Percentiles rank a stretch among this genome's conserved stretches.
Evolutionary conservation across 441 rosid species (phyloP).

Genomic region (Pelargonium fulgidum): DNA sequence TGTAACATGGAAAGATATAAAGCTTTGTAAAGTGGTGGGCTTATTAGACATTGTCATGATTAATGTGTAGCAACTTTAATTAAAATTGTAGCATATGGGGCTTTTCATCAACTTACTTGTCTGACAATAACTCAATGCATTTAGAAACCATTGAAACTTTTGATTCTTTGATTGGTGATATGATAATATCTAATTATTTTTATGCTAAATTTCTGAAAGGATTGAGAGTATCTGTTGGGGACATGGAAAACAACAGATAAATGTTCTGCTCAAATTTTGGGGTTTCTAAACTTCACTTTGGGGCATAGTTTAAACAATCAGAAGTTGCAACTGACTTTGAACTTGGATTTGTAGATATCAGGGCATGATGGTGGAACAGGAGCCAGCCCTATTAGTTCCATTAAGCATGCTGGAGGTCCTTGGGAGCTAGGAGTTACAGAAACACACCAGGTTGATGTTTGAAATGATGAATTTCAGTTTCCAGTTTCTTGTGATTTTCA

Average conservation of each 20-base stretch:
- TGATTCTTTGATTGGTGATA: not conserved
- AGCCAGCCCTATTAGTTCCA: constrained; percentile 97
- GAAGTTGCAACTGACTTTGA: constrained; percentile 10
- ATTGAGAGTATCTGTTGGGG: not conserved
- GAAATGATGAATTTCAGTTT: constrained; percentile 18
- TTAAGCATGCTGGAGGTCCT: constrained; percentile 99
- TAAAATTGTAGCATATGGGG: not conserved
- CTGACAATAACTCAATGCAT: not conserved
- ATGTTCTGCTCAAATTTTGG: not conserved
- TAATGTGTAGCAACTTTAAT: not conserved
- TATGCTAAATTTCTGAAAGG: not conserved
- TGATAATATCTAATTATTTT: not conserved
- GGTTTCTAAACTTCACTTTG: not conserved
- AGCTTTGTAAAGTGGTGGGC: not conserved
- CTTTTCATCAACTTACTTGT: not conserved
- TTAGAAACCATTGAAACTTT: not conserved
- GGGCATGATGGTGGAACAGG: constrained; percentile 99
- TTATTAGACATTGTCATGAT: not conserved
- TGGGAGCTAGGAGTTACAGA: constrained; percentile 98
- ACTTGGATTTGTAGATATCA: constrained; percentile 58
- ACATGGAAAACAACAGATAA: not conserved
- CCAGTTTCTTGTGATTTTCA: constrained; percentile 14
- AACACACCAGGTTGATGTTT: constrained; percentile 69
- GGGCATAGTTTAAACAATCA: constrained; percentile 4
- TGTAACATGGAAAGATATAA: not conserved